Conservation (phyloP, 768 basidiomycete genomes). For the Lactarius hatsudake region DNA sequence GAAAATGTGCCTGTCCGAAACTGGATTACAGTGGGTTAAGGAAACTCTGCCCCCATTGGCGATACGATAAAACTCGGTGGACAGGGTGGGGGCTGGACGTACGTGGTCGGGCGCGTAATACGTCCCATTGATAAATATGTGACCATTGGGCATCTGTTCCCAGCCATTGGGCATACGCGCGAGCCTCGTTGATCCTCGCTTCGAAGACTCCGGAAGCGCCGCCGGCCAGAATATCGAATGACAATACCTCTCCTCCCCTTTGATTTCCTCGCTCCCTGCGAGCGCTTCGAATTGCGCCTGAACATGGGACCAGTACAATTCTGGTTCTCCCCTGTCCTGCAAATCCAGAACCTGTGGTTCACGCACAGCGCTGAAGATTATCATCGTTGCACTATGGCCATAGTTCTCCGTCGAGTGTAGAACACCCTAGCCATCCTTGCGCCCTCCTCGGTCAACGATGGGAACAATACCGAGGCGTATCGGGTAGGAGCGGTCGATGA, state of each 20-base stretch:
- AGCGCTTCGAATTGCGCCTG: conserved; percentile 16
- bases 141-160: conserved; percentile 35
- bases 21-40: conserved; percentile 61
- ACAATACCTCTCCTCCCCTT: conserved; percentile 3
- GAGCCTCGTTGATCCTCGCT: conserved; percentile 30
- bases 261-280: neutral
- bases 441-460: conserved; percentile 48
- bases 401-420: conserved; percentile 21
- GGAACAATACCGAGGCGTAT: conserved; percentile 88
- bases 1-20: conserved; percentile 55
- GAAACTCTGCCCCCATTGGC: conserved; percentile 51
- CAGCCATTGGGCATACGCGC: conserved; percentile 36
- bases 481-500: conserved; percentile 72
- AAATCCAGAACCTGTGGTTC: conserved; percentile 6
- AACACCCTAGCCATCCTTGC: conserved; percentile 39
- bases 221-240: conserved; percentile 11
- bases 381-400: conserved; percentile 7
- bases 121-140: conserved; percentile 48
- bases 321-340: neutral
- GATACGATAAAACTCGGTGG: neutral
- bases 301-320: conserved; percentile 13
- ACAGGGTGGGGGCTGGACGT: neutral
- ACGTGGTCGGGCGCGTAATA: conserved; percentile 24
- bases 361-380: conserved; percentile 9
- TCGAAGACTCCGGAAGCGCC: conserved; percentile 13